Base-by-base conservation (phyloP, 805 yeast species). In the Grigorovia humatica region DNA sequence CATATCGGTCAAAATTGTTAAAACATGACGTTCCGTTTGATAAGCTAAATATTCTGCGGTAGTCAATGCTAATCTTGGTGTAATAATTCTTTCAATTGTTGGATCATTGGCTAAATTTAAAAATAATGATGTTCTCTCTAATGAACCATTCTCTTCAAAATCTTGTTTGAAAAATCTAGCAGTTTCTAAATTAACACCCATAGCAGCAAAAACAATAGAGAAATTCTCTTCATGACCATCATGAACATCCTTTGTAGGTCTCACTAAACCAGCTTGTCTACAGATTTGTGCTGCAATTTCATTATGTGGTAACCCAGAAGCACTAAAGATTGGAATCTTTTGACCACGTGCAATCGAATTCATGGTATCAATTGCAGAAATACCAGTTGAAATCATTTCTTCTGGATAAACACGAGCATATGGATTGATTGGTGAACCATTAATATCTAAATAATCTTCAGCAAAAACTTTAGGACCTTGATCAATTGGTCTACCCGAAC, bases 341-440 rank as follows among this genome's bases (percentile, higher is more conserved):
- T 93, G 99, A 61, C 99, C 99, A 80, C 99, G 88, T 54, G 99
- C 99, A 78, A 93, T 93, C 45, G 99, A 91, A 74, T 93, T 95
- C 99, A 93, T 93, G 52, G 97, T 90, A 71, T 93, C 99, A 67
- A 93, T 93, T 48, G 99, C 96, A 48, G 97, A 90, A 57, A 93
- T 79, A 80, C 99, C 99, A 18, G 99, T 95, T 50, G 97, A 89
- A 63, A 93, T 93, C 99, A 93, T 93, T 76, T 93, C 99, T 77
- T 93, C 99, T 32, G 99, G 99, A 70, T 95, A 95, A 62, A 93
- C 93, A 75, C 99, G 90, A 45, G 97, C 95, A 70, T 74, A 93
- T 51, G 99, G 99, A 69, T 93, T 93, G 72, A 93, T 93, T 66
- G 99, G 98, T 44, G 98, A 89, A 53, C 99, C 99, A 70, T 93